A percentile compares a stretch with the other conserved stretches of the same genome.
phyloP scores from a whole-genome alignment of 768 basidiomycete species.

The Cubamyces sp. region DNA sequence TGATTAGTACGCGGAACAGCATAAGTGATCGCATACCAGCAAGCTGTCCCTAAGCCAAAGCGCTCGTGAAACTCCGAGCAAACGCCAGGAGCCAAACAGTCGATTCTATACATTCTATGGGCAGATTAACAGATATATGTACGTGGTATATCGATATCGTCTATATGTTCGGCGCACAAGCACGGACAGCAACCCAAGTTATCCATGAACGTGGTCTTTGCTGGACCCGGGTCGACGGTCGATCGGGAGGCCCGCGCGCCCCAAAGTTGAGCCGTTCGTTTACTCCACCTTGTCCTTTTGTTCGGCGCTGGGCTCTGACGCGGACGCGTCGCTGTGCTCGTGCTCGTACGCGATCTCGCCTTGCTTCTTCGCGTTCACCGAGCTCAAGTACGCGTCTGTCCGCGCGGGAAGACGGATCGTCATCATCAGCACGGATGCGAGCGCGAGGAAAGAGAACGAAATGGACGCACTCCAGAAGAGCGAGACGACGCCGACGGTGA shows the following conservation, averaged over 20 bases:
- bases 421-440: background rate
- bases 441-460: background rate
- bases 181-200: background rate
- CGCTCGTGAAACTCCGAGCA: no score
- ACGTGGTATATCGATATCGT: background rate
- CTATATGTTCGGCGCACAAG: background rate
- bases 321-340: background rate
- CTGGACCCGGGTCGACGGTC: no score
- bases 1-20: no score
- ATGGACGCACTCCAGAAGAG: slow-evolving; percentile 77
- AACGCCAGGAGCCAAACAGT: no score
- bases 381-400: slow-evolving; percentile 38
- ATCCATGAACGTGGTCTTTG: background rate
- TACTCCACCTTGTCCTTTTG: no score
- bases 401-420: background rate
- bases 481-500: slow-evolving; percentile 74
- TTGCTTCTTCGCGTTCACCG: slow-evolving; percentile 33
- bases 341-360: background rate
- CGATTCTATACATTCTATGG: background rate
- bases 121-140: background rate
- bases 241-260: no score
- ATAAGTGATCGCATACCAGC: no score
- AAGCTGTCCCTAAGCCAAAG: no score
- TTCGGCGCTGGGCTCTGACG: no score
- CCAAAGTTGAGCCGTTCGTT: no score